These are phyloP conservation scores for Rubia peregrina DNA, from an alignment of 305 asterid species.

Conservation along the genomic window DNA sequence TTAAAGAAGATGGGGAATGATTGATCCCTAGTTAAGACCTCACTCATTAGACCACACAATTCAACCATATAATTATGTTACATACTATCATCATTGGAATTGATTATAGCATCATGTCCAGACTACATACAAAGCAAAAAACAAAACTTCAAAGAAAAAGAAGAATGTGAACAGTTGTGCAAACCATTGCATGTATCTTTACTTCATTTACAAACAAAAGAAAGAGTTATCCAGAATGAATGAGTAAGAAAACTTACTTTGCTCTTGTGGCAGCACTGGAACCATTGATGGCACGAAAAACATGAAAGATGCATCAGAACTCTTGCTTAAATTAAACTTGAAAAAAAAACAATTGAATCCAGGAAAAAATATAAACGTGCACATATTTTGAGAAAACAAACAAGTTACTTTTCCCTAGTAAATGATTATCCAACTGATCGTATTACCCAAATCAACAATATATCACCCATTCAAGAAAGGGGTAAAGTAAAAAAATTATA, in stretches of 20 bases:
- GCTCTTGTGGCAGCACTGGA: conserved; percentile 15
- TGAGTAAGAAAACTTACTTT: conserved; percentile 8
- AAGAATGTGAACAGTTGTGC: too few species aligned
- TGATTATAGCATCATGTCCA: neutral
- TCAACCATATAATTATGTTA: neutral
- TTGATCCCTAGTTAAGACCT: neutral
- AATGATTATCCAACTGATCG: neutral
- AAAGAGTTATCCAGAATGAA: neutral
- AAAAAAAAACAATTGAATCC: neutral
- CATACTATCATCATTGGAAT: neutral
- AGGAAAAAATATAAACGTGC: neutral
- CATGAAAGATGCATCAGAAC: conserved; percentile 8
- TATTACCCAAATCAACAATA: neutral
- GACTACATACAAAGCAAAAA: neutral
- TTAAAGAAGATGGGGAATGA: neutral
- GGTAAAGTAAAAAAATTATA: neutral
- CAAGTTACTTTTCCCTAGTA: neutral
- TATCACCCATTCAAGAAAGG: neutral
- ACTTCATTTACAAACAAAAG: neutral
- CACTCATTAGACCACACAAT: neutral
- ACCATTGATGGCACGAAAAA: conserved; percentile 4
- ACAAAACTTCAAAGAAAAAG: neutral
- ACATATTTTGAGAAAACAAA: neutral
- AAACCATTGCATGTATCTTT: neutral
- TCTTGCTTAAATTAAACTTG: neutral